Conservation (phyloP, 2,329 filamentous ascomycete genomes). For the Penicillium sp. region DNA sequence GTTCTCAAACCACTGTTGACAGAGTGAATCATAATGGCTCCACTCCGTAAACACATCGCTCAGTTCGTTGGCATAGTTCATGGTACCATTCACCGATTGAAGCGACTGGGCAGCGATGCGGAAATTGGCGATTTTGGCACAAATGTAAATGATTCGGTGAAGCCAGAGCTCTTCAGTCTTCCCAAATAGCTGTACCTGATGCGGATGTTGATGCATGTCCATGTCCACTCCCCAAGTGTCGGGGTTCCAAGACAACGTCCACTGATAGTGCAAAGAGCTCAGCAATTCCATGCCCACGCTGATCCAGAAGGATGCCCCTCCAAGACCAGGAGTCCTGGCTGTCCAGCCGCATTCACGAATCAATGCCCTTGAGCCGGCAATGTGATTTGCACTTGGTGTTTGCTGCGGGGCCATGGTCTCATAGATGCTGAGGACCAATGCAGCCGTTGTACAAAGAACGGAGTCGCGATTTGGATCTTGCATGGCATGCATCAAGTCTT, state of each 20-base stretch:
- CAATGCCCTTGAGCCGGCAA: constrained; percentile 77
- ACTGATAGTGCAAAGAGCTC: constrained; percentile 83
- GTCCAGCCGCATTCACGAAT: constrained; percentile 92
- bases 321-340: constrained; percentile 74
- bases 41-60: constrained; percentile 73
- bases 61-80: constrained; percentile 60
- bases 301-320: constrained; percentile 89
- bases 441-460: constrained; percentile 80
- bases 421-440: constrained; percentile 87
- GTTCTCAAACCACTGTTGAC: constrained; percentile 76
- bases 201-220: constrained; percentile 67
- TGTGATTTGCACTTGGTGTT: constrained; percentile 82
- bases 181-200: constrained; percentile 53
- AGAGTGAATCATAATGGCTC: constrained; percentile 76
- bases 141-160: constrained; percentile 83
- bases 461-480: constrained; percentile 85
- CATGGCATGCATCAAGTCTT: constrained; percentile 71
- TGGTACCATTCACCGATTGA: constrained; percentile 58
- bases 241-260: constrained; percentile 83
- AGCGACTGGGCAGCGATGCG: constrained; percentile 67
- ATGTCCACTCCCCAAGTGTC: constrained; percentile 88
- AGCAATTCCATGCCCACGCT: constrained; percentile 91
- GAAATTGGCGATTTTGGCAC: constrained; percentile 86
- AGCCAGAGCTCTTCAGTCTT: constrained; percentile 83
- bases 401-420: constrained; percentile 87